Conservation (phyloP, 805 yeast species). For the Candida manassasensis region DNA sequence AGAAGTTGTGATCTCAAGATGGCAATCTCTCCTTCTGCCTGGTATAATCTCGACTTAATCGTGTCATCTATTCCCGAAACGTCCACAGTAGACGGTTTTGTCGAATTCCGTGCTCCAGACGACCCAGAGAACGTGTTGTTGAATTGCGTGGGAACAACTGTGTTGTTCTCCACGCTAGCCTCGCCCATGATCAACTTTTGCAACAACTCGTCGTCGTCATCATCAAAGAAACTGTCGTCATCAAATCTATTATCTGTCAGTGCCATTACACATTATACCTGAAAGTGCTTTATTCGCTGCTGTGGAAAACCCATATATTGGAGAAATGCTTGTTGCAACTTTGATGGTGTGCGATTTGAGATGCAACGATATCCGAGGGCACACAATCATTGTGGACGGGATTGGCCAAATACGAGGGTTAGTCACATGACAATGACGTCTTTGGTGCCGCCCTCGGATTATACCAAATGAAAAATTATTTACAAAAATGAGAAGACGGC, state of each 20-base stretch:
- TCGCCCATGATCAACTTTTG: conserved; percentile 41
- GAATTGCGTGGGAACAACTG: conserved; percentile 9
- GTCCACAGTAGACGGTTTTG: neutral
- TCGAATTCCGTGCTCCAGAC: neutral
- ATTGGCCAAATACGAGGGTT: too few species aligned
- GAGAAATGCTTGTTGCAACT: conserved; percentile 3
- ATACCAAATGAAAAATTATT: too few species aligned
- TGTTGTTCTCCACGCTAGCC: conserved; percentile 10
- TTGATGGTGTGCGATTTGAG: too few species aligned
- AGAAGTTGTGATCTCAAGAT: conserved; percentile 64
- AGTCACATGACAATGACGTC: too few species aligned
- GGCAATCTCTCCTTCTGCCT: conserved; percentile 77
- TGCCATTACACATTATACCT: conserved; percentile 6
- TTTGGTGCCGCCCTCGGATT: too few species aligned
- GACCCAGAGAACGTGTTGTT: conserved; percentile 5
- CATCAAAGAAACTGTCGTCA: conserved; percentile 28
- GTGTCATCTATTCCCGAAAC: conserved; percentile 7
- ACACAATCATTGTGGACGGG: too few species aligned
- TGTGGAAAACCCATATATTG: neutral
- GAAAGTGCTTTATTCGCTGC: neutral
- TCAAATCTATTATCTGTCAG: conserved; percentile 13
- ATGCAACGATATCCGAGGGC: too few species aligned
- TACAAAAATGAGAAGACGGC: too few species aligned
- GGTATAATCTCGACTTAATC: conserved; percentile 30
- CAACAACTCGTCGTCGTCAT: conserved; percentile 42